phyloP scores from a whole-genome alignment of 129 eudicot genomes.

The Artemisia argyi region DNA sequence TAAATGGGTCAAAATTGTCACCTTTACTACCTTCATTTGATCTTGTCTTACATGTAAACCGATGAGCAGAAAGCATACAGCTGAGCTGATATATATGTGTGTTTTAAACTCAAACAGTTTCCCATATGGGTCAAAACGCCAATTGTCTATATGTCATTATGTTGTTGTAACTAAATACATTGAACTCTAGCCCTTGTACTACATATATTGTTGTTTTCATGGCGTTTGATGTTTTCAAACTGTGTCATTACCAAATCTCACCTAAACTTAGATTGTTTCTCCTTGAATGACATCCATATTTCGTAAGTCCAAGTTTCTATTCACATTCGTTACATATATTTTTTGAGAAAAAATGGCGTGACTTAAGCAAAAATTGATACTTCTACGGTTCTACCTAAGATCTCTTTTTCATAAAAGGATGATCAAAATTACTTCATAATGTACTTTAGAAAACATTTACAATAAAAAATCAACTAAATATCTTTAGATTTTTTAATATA shows the following conservation, averaged over 20 bases:
- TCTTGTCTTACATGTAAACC: too few species aligned
- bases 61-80: too few species aligned
- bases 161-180: constrained; percentile 27
- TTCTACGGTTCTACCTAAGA: neutral
- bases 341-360: neutral
- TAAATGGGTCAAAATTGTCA: too few species aligned
- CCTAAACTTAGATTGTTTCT: constrained; percentile 4
- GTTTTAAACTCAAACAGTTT: too few species aligned
- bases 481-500: too few species aligned
- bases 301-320: too few species aligned
- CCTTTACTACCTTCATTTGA: too few species aligned
- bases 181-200: constrained; percentile 14
- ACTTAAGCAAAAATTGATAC: neutral
- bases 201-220: constrained; percentile 23
- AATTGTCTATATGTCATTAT: constrained; percentile 22
- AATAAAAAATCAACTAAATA: too few species aligned
- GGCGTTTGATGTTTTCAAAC: constrained; percentile 29
- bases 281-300: neutral
- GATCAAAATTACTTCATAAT: too few species aligned
- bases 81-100: too few species aligned
- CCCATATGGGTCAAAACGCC: neutral
- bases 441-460: too few species aligned
- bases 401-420: neutral
- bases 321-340: neutral
- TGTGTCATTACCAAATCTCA: constrained; percentile 24